Conservation (phyloP, 179 eudicot species). For the Beta lomatogona region DNA sequence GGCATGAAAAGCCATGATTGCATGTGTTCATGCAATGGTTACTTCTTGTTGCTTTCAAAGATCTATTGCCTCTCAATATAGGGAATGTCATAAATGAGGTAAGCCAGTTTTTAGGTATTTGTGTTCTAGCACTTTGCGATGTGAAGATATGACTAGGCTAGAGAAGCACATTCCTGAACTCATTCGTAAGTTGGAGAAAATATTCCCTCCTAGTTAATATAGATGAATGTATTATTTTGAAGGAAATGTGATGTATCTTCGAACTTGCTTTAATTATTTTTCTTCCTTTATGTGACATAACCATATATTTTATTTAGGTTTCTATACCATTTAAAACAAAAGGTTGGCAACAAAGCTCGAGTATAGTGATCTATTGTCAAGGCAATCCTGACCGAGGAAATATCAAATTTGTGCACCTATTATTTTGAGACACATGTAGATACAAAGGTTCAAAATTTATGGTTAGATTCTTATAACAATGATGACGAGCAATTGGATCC, state of each 20-base stretch:
- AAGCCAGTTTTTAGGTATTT: slow-evolving; percentile 10
- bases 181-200: no score
- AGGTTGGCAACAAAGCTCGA: background rate
- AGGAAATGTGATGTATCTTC: no score
- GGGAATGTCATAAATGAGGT: slow-evolving; percentile 20
- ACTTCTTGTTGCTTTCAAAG: background rate
- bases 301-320: background rate
- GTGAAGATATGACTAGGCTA: background rate
- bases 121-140: background rate
- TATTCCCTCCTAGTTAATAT: no score
- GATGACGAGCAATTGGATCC: background rate
- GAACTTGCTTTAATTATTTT: background rate
- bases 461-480: background rate
- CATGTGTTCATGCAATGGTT: slow-evolving; percentile 26
- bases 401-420: slow-evolving; percentile 11
- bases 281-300: background rate
- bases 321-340: slow-evolving; percentile 6
- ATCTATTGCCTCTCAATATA: background rate
- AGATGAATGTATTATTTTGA: no score
- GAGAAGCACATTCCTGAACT: no score
- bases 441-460: background rate
- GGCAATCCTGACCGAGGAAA: slow-evolving; percentile 8
- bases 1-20: slow-evolving; percentile 23
- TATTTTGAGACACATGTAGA: background rate
- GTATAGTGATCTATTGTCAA: slow-evolving; percentile 6